Conservation (phyloP, 2,329 filamentous ascomycete species). For the Daldinia sp. region DNA sequence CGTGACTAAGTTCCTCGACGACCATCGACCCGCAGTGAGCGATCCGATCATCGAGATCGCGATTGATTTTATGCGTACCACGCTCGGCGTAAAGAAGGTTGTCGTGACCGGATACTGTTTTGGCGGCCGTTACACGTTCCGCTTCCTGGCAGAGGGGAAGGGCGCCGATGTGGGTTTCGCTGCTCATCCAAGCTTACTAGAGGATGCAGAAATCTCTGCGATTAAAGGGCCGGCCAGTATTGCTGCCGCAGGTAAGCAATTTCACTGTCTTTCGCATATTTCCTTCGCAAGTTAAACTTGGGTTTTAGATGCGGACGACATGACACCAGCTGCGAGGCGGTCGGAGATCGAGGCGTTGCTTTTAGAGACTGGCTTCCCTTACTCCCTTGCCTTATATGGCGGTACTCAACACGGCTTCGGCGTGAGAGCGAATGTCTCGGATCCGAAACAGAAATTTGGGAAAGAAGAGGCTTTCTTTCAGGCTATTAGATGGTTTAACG, state of each 20-base stretch:
- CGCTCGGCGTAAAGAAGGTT: conserved; percentile 61
- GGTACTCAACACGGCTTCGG: conserved; percentile 78
- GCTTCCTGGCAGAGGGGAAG: conserved; percentile 60
- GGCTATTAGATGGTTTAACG: conserved; percentile 78
- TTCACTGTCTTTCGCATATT: background rate
- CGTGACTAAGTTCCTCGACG: conserved; percentile 42
- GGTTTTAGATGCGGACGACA: conserved; percentile 61
- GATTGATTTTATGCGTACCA: conserved; percentile 55
- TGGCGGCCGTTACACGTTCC: conserved; percentile 65
- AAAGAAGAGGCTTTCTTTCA: conserved; percentile 83
- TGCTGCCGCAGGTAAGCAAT: conserved; percentile 64
- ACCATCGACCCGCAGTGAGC: conserved; percentile 52
- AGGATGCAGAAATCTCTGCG: conserved; percentile 64
- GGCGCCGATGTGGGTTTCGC: conserved; percentile 66
- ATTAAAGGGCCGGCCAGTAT: conserved; percentile 67
- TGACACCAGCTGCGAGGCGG: conserved; percentile 66
- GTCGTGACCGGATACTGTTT: conserved; percentile 71
- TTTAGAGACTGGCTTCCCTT: conserved; percentile 60
- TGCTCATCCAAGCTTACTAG: conserved; percentile 71
- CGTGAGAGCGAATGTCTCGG: conserved; percentile 67
- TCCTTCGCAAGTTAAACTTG: conserved; percentile 3
- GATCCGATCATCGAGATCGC: conserved; percentile 58
- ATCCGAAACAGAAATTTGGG: conserved; percentile 66
- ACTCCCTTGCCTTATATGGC: conserved; percentile 75
- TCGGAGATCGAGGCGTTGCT: conserved; percentile 68